Evolutionary conservation across 73 alveolate genomes (phyloP), one percentile per base, ranked within the genome.

Genomic region (Symbiodinium natans): DNA sequence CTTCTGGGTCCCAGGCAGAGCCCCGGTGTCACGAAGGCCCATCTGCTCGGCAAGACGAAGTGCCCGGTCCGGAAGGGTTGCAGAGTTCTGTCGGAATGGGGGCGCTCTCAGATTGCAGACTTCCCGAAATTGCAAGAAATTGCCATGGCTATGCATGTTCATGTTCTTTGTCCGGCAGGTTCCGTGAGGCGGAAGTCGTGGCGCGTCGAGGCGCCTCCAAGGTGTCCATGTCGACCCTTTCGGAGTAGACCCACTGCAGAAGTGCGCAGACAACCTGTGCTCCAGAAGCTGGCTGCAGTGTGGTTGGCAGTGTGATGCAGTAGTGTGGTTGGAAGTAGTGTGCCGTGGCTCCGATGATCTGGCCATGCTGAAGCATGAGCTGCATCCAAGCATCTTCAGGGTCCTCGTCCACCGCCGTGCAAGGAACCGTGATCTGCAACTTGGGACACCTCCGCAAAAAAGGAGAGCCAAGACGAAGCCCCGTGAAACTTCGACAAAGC

Each of bases 211-310:
- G 13, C 59, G 77, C 39, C 77, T 23, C 77, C 29, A 34, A 23
- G 40, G 36, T 27, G 3, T 11, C 8, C 46, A 85, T 19, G 52
- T 29, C 36, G 27, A 88, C 7, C 71, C 43, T 88, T 21, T 82
- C 95, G n/a, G 74, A 56, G 27, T 88, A 88, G 43, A 88, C 33
- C 95, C 95, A 88, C 19, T 75, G 86, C 46, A 88, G 73, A 42
- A 88, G 74, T 10, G 25, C 86, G 7, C n/a, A 17, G 42, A 63
- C 71, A 41, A 88, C 95, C 95, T 43, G 56, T 34, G 89, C 89
- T 1, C 23, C 39, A 17, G 39, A 27, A 82, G 29, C 36, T n/a
- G 25, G 36, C n/a, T 11, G 86, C 88, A 6, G 88, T 39, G 52
- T 48, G 21, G 33, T 80, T 56, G 8, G 40, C 27, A 13, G 88